Evolutionary conservation across 805 yeast species (phyloP), one percentile per base, ranked within the genome.

Genomic region (Starmerella etchellsii): DNA sequence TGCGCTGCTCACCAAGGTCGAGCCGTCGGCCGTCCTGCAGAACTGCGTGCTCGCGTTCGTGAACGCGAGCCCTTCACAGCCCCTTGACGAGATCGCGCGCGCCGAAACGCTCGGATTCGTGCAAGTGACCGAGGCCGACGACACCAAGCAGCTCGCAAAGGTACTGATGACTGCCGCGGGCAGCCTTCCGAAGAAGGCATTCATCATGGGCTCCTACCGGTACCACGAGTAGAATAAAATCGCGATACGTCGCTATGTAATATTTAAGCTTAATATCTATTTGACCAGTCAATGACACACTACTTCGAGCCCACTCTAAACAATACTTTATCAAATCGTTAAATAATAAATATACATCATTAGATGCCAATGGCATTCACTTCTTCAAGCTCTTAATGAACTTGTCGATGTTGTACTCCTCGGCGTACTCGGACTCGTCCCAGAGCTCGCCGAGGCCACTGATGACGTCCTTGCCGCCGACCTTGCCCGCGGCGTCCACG

Each of bases 351-450:
- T n/a, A n/a, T n/a, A n/a, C n/a, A n/a, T n/a, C n/a, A n/a, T n/a
- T n/a, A n/a, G n/a, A n/a, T n/a, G n/a, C n/a, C n/a, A n/a, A n/a
- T n/a, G n/a, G n/a, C n/a, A n/a, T n/a, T n/a, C 10, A 23, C 48
- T 56, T 73, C 50, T 71, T 71, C 47, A 83, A 69, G 22, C 81
- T 79, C 64, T 81, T 81, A 62, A 91, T 88, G 60, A 91, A 91
- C 40, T 80, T 75, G 60, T 88, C 96, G 62, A 91, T 73, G 55
- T 91, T 83, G 61, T 91, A 91, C 65, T 91, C 98, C 56, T 91
- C 98, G 49, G 87, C 95, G 55, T 91, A 91, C 61, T 91, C 96
- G 26, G 81, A 70, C 54, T 83, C 91, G 57, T 91, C 97, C 99
- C 99, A 91, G 42, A 91, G 68, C 54, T 87, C 96, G 9, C 82